phyloP scores from a whole-genome alignment of 495 filamentous ascomycete species.

The Penicillium mononematosum region DNA sequence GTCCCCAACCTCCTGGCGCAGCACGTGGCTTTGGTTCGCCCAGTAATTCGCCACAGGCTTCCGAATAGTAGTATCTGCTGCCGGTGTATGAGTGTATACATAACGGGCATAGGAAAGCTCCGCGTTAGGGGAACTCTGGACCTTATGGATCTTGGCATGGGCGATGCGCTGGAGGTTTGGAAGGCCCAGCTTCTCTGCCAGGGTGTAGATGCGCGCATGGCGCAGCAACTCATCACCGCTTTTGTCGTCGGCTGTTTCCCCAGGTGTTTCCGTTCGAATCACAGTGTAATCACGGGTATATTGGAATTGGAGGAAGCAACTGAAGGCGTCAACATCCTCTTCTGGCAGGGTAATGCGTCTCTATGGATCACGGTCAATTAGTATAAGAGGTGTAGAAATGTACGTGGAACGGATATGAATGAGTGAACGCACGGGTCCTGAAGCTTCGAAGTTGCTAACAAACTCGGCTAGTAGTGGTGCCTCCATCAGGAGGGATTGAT shows the following conservation, averaged over 20 bases:
- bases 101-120: constrained; percentile 89
- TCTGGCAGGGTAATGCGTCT: constrained; percentile 65
- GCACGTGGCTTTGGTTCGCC: constrained; percentile 74
- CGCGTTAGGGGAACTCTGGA: constrained; percentile 78
- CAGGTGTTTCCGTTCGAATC: constrained; percentile 51
- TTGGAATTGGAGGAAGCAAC: constrained; percentile 86
- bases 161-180: constrained; percentile 72
- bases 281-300: constrained; percentile 93
- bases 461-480: constrained; percentile 72
- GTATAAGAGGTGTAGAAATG: background rate
- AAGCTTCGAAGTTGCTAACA: constrained; percentile 55
- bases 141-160: constrained; percentile 83
- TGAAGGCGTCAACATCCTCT: constrained; percentile 77
- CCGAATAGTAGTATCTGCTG: constrained; percentile 69
- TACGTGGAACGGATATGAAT: background rate
- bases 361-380: constrained; percentile 26
- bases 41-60: constrained; percentile 88
- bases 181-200: constrained; percentile 76
- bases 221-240: constrained; percentile 74
- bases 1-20: constrained; percentile 79
- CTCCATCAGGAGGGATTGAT: constrained; percentile 70
- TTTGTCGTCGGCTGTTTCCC: constrained; percentile 59
- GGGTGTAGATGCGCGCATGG: constrained; percentile 85
- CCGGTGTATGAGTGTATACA: constrained; percentile 74
- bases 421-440: constrained; percentile 26